Evolutionary conservation across 2,329 filamentous ascomycete species (phyloP).

Genomic region (Amesomyces nigricolor): DNA sequence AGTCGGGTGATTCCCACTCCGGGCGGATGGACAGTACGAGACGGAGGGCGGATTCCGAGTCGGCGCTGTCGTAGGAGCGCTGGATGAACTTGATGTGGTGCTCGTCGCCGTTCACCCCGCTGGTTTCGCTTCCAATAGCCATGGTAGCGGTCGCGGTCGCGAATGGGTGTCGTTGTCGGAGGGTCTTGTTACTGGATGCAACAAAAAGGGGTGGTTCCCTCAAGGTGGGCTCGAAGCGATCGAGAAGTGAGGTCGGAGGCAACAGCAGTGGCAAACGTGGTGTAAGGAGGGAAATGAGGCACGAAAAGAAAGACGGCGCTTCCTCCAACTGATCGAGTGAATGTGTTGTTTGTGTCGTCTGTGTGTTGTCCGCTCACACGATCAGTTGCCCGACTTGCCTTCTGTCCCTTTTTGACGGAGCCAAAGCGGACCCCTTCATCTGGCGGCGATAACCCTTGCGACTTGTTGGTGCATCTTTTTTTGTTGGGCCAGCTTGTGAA

Average conservation of each 20-base stretch:
- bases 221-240: no score
- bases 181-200: not conserved
- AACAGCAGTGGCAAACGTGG: no score
- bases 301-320: not conserved
- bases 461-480: no score
- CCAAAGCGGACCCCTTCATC: conserved; percentile 1
- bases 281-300: not conserved
- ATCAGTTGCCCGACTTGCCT: conserved; percentile 19
- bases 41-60: conserved; percentile 71
- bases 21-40: conserved; percentile 76
- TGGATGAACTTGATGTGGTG: conserved; percentile 59
- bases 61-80: conserved; percentile 68
- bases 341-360: not conserved
- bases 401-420: conserved; percentile 7
- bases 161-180: not conserved
- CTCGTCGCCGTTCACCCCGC: conserved; percentile 35
- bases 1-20: conserved; percentile 66
- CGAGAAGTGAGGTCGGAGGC: no score
- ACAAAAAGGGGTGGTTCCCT: no score
- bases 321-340: not conserved
- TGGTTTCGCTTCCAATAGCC: conserved; percentile 22
- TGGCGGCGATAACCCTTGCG: conserved; percentile 1
- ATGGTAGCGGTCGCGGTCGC: conserved; percentile 7
- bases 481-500: no score
- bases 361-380: conserved; percentile 17